phyloP scores from a whole-genome alignment of 2,329 filamentous ascomycete genomes.

The Botrytis cinerea region DNA sequence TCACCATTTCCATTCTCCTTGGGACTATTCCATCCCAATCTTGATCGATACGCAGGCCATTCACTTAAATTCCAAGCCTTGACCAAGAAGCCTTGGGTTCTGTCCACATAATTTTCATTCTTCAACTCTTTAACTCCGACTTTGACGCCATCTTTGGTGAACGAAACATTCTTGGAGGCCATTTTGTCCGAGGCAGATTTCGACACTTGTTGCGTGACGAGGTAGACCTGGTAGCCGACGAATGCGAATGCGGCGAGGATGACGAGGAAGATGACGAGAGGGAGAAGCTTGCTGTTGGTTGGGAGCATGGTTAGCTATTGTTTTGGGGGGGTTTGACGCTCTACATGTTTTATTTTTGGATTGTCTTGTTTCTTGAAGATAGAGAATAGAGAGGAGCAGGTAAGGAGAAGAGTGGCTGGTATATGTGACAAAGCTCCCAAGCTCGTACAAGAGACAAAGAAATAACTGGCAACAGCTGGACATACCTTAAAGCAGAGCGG shows the following conservation, averaged over 20 bases:
- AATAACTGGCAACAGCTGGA: neutral
- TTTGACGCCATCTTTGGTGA: conserved; percentile 72
- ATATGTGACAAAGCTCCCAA: neutral
- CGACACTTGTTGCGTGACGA: conserved; percentile 66
- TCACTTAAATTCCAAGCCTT: conserved; percentile 63
- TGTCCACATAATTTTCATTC: conserved; percentile 71
- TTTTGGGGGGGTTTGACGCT: neutral
- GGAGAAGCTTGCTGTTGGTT: conserved; percentile 55
- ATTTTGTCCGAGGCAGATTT: conserved; percentile 67
- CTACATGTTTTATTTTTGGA: neutral
- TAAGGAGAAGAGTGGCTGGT: neutral
- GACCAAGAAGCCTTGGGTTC: conserved; percentile 68
- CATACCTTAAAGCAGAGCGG: conserved; percentile 41
- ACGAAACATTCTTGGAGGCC: conserved; percentile 73
- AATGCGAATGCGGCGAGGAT: conserved; percentile 60
- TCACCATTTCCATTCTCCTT: conserved; percentile 31
- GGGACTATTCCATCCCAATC: conserved; percentile 41
- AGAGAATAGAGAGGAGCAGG: neutral
- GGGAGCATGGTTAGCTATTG: conserved; percentile 22
- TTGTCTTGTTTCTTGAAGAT: neutral
- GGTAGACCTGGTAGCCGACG: conserved; percentile 72
- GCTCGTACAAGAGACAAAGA: conserved; percentile 12
- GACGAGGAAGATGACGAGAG: conserved; percentile 64
- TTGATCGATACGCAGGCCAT: conserved; percentile 43
- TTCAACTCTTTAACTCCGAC: conserved; percentile 70